phyloP scores from a whole-genome alignment of 1,139 yeast species.

The Petasospora rhodanensis region DNA sequence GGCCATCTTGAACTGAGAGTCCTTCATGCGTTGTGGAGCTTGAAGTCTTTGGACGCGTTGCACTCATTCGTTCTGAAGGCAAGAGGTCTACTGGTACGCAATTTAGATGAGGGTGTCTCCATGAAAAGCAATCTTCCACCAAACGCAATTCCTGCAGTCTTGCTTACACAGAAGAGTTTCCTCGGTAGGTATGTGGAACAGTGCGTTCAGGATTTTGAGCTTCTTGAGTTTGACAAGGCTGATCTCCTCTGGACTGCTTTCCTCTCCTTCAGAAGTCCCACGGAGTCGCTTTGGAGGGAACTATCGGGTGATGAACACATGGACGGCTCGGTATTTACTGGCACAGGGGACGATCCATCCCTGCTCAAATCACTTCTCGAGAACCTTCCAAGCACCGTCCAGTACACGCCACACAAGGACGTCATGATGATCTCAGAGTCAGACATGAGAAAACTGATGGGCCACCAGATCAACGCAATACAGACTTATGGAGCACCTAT shows the following conservation, averaged over 20 bases:
- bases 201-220: conserved; percentile 45
- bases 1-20: conserved; percentile 26
- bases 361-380: conserved; percentile 6
- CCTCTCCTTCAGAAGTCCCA: conserved; percentile 39
- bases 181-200: conserved; percentile 39
- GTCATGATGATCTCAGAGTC: conserved; percentile 43
- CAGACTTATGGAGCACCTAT: conserved; percentile 52
- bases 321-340: conserved; percentile 21
- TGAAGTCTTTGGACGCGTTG: conserved; percentile 27
- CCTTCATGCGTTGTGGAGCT: conserved; percentile 25
- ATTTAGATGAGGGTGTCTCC: conserved; percentile 17
- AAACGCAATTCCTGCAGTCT: conserved; percentile 16
- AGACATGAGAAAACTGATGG: conserved; percentile 49
- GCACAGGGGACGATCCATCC: conserved; percentile 20
- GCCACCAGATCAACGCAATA: conserved; percentile 51
- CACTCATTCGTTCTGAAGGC: conserved; percentile 29
- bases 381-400: conserved; percentile 1
- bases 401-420: conserved; percentile 2
- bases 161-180: conserved; percentile 33
- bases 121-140: conserved; percentile 11
- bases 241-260: conserved; percentile 51
- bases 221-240: conserved; percentile 56
- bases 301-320: conserved; percentile 7
- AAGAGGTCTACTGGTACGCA: conserved; percentile 25
- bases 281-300: conserved; percentile 4